phyloP scores from a whole-genome alignment of 345 rosid species.

The Tarenaya hassleriana region DNA sequence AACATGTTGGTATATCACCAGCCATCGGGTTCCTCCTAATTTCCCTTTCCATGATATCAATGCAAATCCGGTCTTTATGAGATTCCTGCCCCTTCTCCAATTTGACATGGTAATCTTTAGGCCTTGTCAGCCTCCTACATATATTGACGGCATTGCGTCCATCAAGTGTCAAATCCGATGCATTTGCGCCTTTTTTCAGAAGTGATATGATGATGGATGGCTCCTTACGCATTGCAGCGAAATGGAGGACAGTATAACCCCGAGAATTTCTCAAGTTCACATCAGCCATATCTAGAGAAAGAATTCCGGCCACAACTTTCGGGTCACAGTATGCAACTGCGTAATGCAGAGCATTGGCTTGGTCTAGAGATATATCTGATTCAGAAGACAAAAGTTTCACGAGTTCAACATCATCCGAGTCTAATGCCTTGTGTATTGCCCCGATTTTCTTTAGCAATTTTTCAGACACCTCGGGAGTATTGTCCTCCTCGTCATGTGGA shows the following conservation, averaged over 20 bases:
- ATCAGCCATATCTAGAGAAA: constrained; percentile 55
- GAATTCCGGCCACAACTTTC: constrained; percentile 79
- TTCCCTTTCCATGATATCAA: constrained; percentile 90
- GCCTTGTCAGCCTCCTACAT: constrained; percentile 76
- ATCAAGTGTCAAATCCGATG: constrained; percentile 59
- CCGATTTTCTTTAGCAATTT: constrained; percentile 53
- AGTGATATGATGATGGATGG: constrained; percentile 67
- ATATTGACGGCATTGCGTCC: constrained; percentile 77
- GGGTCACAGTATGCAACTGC: constrained; percentile 87
- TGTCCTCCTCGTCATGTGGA: constrained; percentile 30
- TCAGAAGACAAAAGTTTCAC: constrained; percentile 78
- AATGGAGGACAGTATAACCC: constrained; percentile 85
- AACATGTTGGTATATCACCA: constrained; percentile 39
- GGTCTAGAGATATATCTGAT: constrained; percentile 66
- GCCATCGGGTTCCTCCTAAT: constrained; percentile 68
- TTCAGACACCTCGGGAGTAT: constrained; percentile 31
- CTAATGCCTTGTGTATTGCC: constrained; percentile 84
- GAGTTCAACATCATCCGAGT: constrained; percentile 93
- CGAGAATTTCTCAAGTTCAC: constrained; percentile 62
- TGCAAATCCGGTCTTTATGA: constrained; percentile 68
- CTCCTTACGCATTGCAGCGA: constrained; percentile 89
- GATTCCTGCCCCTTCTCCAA: constrained; percentile 67
- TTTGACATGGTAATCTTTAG: constrained; percentile 75
- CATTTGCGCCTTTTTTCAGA: constrained; percentile 69
- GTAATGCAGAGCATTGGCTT: constrained; percentile 86